Percentiles rank a stretch among this genome's conserved stretches.
These are phyloP conservation scores for Spergularia marina DNA, from an alignment of 148 eudicot species.

Conservation along the genomic window DNA sequence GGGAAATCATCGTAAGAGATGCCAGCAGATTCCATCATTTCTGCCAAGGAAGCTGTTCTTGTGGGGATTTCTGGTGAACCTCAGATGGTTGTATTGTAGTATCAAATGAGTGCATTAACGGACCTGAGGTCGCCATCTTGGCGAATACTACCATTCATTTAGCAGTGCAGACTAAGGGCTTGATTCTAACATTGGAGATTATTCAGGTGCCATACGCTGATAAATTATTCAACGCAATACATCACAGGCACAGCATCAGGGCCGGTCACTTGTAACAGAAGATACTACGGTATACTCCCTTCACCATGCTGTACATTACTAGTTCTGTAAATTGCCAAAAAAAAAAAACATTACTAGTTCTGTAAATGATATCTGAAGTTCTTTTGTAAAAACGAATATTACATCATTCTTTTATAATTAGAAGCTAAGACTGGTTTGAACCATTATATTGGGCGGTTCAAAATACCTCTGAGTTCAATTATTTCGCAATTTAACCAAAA, in stretches of 20 bases:
- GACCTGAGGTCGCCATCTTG: background rate
- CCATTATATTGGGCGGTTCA: too few relatives aligned
- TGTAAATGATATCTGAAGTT: background rate
- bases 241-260: too few relatives aligned
- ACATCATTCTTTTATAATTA: background rate
- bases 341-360: background rate
- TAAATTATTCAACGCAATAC: too few relatives aligned
- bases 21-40: constrained; percentile 90
- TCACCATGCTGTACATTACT: background rate
- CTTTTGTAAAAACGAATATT: background rate
- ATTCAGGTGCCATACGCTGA: too few relatives aligned
- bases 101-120: background rate
- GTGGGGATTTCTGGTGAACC: constrained; percentile 84
- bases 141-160: background rate
- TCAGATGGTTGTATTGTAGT: background rate
- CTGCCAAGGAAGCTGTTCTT: constrained; percentile 63
- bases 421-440: background rate
- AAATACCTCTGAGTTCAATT: too few relatives aligned
- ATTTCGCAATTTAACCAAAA: too few relatives aligned
- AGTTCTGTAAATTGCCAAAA: background rate
- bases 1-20: constrained; percentile 75
- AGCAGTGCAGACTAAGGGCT: too few relatives aligned
- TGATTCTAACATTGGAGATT: too few relatives aligned
- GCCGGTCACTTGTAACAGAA: too few relatives aligned
- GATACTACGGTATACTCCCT: too few relatives aligned